Evolutionary conservation across 1,284 basidiomycete species (phyloP).

Genomic region (Leccinum discolor): DNA sequence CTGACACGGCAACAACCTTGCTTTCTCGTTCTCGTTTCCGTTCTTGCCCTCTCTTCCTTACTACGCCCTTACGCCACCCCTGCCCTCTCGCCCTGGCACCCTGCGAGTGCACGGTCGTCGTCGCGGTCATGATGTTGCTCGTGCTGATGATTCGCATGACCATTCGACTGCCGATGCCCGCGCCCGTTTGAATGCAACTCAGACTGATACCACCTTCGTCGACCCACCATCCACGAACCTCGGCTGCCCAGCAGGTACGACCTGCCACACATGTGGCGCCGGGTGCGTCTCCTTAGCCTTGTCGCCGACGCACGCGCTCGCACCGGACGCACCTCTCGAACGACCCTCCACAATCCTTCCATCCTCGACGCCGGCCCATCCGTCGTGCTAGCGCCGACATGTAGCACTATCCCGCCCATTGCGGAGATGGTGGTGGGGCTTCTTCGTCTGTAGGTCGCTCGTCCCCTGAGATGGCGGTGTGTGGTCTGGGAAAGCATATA

Average conservation of each 20-base stretch:
- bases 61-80: no score
- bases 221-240: slow-evolving; percentile 5
- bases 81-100: no score
- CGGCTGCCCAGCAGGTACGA: slow-evolving; percentile 50
- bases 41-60: no score
- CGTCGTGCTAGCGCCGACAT: neutral
- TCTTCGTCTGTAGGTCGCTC: slow-evolving; percentile 46
- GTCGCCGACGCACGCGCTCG: neutral
- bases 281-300: slow-evolving; percentile 32
- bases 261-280: slow-evolving; percentile 85
- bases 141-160: slow-evolving; percentile 10
- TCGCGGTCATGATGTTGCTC: no score
- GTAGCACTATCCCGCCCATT: slow-evolving; percentile 4
- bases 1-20: no score
- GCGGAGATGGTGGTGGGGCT: slow-evolving; percentile 39
- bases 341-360: slow-evolving; percentile 75
- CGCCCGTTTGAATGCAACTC: neutral
- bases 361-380: slow-evolving; percentile 39
- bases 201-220: neutral
- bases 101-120: no score
- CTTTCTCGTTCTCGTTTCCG: no score
- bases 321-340: slow-evolving; percentile 65
- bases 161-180: slow-evolving; percentile 6
- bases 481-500: no score
- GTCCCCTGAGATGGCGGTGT: slow-evolving; percentile 48